Percentiles rank a stretch among this genome's conserved stretches.
Conservation (phyloP, 805 yeast species). For the Suhomyces xylopsoci region DNA sequence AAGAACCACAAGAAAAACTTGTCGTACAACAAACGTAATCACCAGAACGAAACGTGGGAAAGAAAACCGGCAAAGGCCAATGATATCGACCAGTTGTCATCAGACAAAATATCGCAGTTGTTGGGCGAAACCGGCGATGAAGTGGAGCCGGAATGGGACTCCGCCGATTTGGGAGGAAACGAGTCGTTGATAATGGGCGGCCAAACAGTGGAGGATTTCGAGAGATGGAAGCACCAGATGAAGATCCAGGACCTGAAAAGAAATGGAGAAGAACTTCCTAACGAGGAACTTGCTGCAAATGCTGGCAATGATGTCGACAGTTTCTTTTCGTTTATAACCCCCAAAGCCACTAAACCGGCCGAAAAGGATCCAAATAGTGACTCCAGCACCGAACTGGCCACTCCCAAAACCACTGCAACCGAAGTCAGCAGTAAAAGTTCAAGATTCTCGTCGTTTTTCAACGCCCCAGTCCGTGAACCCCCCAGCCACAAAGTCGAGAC, state of each 20-base stretch:
- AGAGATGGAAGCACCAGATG: slow-evolving; percentile 56
- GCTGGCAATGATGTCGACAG: slow-evolving; percentile 42
- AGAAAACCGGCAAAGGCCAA: slow-evolving; percentile 18
- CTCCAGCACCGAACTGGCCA: slow-evolving; percentile 3
- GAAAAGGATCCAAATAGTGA: slow-evolving; percentile 3
- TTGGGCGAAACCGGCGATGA: slow-evolving; percentile 36
- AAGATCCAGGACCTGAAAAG: slow-evolving; percentile 46
- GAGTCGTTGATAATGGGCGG: slow-evolving; percentile 38
- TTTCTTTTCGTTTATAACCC: slow-evolving; percentile 40
- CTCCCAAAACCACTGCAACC: slow-evolving; percentile 7
- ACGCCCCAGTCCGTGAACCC: slow-evolving; percentile 5
- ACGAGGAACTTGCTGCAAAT: slow-evolving; percentile 8
- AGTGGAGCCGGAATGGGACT: slow-evolving; percentile 40
- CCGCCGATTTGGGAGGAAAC: slow-evolving; percentile 24
- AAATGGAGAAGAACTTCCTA: slow-evolving; percentile 34
- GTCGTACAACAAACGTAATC: slow-evolving; percentile 15
- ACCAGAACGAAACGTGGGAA: slow-evolving; percentile 25
- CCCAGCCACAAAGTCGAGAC: background rate
- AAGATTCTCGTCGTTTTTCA: slow-evolving; percentile 36
- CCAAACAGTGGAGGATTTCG: slow-evolving; percentile 55
- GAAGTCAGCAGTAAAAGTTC: slow-evolving; percentile 28
- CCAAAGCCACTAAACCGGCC: slow-evolving; percentile 15
- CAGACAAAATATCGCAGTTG: slow-evolving; percentile 33
- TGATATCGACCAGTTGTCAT: slow-evolving; percentile 30
- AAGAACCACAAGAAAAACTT: slow-evolving; percentile 14